Conservation (phyloP, 805 yeast genomes). For the Pichia membranifaciens region DNA sequence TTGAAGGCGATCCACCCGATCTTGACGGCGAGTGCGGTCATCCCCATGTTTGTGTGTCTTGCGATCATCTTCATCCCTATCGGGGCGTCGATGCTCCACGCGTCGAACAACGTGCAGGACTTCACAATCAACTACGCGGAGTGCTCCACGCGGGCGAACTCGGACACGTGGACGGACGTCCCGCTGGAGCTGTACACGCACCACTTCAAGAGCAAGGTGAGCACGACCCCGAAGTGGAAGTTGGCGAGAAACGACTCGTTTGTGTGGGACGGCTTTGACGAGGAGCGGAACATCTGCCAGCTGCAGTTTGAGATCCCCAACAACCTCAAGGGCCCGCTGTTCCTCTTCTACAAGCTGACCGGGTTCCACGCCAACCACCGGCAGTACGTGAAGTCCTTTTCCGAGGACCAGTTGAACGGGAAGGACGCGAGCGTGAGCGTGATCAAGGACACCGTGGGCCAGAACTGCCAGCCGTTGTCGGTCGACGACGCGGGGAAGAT, state of each 20-base stretch:
- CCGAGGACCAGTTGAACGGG: slow-evolving; percentile 77
- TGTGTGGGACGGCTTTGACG: slow-evolving; percentile 36
- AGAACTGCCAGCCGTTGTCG: slow-evolving; percentile 63
- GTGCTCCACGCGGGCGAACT: slow-evolving; percentile 49
- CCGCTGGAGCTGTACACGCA: slow-evolving; percentile 53
- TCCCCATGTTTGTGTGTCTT: slow-evolving; percentile 70
- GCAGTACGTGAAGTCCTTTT: slow-evolving; percentile 82
- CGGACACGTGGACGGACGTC: slow-evolving; percentile 42
- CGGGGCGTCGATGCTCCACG: slow-evolving; percentile 78
- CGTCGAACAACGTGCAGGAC: slow-evolving; percentile 72
- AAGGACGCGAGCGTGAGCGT: slow-evolving; percentile 47
- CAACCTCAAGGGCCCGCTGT: slow-evolving; percentile 67
- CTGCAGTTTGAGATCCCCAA: slow-evolving; percentile 71
- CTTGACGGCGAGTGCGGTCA: slow-evolving; percentile 83
- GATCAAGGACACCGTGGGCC: slow-evolving; percentile 48
- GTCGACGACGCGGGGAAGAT: slow-evolving; percentile 40
- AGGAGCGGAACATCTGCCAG: slow-evolving; percentile 51
- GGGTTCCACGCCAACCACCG: slow-evolving; percentile 93
- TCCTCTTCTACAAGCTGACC: slow-evolving; percentile 74
- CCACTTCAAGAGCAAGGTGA: slow-evolving; percentile 46
- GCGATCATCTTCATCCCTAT: slow-evolving; percentile 85
- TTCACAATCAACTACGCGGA: slow-evolving; percentile 69
- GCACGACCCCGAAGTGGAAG: slow-evolving; percentile 61
- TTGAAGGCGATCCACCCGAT: slow-evolving; percentile 64
- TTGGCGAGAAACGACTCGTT: slow-evolving; percentile 37